Evolutionary conservation across 2,329 filamentous ascomycete species (phyloP).

Genomic region (Trichoderma afroharzianum): DNA sequence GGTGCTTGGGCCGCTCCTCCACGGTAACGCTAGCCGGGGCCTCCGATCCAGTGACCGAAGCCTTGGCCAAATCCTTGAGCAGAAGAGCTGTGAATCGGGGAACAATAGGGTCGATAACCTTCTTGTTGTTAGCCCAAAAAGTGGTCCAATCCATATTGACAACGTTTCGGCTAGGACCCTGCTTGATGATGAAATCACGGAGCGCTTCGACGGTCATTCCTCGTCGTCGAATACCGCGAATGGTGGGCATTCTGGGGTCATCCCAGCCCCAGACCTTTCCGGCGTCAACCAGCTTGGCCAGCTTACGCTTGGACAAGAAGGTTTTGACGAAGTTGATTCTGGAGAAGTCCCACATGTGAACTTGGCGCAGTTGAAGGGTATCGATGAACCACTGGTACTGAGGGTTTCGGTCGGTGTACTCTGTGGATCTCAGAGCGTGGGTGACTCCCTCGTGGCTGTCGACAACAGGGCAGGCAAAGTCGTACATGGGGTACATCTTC

Average conservation of each 20-base stretch:
- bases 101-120: slow-evolving; percentile 74
- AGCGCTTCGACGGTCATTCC: slow-evolving; percentile 77
- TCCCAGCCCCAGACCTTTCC: slow-evolving; percentile 81
- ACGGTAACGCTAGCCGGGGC: slow-evolving; percentile 59
- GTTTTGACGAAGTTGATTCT: slow-evolving; percentile 82
- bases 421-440: slow-evolving; percentile 77
- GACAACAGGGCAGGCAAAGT: slow-evolving; percentile 79
- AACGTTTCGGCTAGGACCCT: slow-evolving; percentile 79
- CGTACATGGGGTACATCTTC: slow-evolving; percentile 87
- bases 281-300: slow-evolving; percentile 75
- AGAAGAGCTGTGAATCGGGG: slow-evolving; percentile 71
- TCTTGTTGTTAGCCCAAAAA: slow-evolving; percentile 74
- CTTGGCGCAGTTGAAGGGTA: slow-evolving; percentile 67
- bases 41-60: slow-evolving; percentile 65
- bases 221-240: slow-evolving; percentile 72
- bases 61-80: slow-evolving; percentile 67
- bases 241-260: slow-evolving; percentile 81
- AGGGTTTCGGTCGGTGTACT: slow-evolving; percentile 83
- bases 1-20: slow-evolving; percentile 80
- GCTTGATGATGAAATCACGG: slow-evolving; percentile 79
- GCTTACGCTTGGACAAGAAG: slow-evolving; percentile 80
- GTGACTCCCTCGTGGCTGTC: slow-evolving; percentile 80
- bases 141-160: slow-evolving; percentile 79
- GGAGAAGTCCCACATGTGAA: slow-evolving; percentile 82
- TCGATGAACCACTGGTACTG: slow-evolving; percentile 86